Evolutionary conservation across 441 rosid genomes (phyloP).

Genomic region (Hura crepitans): DNA sequence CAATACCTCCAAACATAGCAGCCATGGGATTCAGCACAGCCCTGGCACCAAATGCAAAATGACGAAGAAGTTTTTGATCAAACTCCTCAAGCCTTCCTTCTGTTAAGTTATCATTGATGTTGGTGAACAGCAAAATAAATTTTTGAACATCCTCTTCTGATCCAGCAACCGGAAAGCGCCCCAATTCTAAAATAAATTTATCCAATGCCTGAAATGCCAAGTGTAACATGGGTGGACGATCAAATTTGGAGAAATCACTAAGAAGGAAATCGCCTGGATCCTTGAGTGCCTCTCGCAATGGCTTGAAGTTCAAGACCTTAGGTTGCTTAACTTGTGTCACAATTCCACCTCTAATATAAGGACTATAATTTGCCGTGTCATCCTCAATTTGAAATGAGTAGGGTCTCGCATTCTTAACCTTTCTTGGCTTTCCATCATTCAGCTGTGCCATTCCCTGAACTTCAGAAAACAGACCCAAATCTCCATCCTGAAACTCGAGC

Average conservation of each 20-base stretch:
- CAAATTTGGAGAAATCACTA: slow-evolving; percentile 83
- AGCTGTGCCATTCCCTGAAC: slow-evolving; percentile 81
- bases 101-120: slow-evolving; percentile 49
- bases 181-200: slow-evolving; percentile 50
- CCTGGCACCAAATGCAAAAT: slow-evolving; percentile 83
- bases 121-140: slow-evolving; percentile 49
- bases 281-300: slow-evolving; percentile 66
- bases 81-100: slow-evolving; percentile 63
- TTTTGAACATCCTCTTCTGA: slow-evolving; percentile 78
- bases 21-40: slow-evolving; percentile 94
- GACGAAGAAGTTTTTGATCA: slow-evolving; percentile 59
- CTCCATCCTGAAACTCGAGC: slow-evolving; percentile 90
- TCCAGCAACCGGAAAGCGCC: slow-evolving; percentile 77
- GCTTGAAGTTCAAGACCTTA: slow-evolving; percentile 69
- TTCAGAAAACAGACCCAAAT: slow-evolving; percentile 82
- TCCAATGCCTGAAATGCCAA: slow-evolving; percentile 88
- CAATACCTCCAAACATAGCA: slow-evolving; percentile 95
- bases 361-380: slow-evolving; percentile 58
- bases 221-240: slow-evolving; percentile 81
- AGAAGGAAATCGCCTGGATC: slow-evolving; percentile 90
- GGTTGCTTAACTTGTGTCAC: slow-evolving; percentile 90
- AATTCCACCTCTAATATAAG: slow-evolving; percentile 78
- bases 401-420: slow-evolving; percentile 69
- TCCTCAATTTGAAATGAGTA: slow-evolving; percentile 76
- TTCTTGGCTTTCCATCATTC: slow-evolving; percentile 89